A percentile compares a stretch with the other conserved stretches of the same genome.
These are phyloP conservation scores for Protomyces inundatus DNA, from an alignment of 1,139 yeast species.

Conservation along the genomic window DNA sequence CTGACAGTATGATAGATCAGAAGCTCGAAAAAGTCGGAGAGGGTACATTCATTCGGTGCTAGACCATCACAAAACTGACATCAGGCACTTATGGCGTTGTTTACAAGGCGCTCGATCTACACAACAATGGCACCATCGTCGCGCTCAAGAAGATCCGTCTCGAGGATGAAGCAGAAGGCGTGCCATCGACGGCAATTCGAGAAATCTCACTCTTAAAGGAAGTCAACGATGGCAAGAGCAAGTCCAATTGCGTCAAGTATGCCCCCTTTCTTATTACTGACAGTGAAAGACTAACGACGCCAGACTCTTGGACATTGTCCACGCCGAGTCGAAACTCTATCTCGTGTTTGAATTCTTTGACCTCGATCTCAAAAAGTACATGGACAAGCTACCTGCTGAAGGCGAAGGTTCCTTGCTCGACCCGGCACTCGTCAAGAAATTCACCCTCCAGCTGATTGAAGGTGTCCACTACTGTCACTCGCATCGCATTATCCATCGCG, in stretches of 20 bases:
- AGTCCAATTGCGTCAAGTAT: slow-evolving; percentile 43
- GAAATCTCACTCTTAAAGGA: slow-evolving; percentile 92
- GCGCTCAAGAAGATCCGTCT: slow-evolving; percentile 91
- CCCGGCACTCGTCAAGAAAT: slow-evolving; percentile 75
- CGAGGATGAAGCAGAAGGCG: slow-evolving; percentile 98
- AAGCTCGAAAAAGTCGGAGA: slow-evolving; percentile 96
- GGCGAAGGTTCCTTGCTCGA: slow-evolving; percentile 61
- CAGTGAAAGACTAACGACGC: background rate
- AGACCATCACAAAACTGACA: background rate
- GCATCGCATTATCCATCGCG: slow-evolving; percentile 91
- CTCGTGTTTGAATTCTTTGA: slow-evolving; percentile 91
- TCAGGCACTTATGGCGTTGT: slow-evolving; percentile 92
- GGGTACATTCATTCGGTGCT: slow-evolving; percentile 45
- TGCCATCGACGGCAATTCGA: slow-evolving; percentile 95
- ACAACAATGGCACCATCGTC: slow-evolving; percentile 78
- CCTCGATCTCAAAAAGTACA: slow-evolving; percentile 88
- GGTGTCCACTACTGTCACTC: slow-evolving; percentile 95
- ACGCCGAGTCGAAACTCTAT: slow-evolving; percentile 90
- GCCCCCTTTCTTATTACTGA: background rate
- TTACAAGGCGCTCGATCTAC: slow-evolving; percentile 86
- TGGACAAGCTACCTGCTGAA: slow-evolving; percentile 90
- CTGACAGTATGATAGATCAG: slow-evolving; percentile 44
- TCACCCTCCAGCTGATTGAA: slow-evolving; percentile 84
- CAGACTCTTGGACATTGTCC: slow-evolving; percentile 78
- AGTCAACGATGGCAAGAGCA: slow-evolving; percentile 86